Base-by-base conservation (phyloP, 495 filamentous ascomycete genomes). In the Penicillium longicatenatum region DNA sequence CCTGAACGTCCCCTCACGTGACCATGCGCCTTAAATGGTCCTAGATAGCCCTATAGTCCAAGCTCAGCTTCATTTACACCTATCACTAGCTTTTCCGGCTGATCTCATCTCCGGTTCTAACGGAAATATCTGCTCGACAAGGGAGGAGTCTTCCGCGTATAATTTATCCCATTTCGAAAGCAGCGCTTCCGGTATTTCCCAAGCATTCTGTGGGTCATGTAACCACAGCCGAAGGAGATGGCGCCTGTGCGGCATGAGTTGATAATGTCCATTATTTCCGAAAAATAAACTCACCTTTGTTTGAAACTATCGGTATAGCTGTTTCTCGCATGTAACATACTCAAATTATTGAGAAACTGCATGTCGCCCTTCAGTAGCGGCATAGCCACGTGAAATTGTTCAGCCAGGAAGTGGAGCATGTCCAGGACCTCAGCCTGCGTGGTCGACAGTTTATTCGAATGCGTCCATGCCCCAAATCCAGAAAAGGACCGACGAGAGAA, bases 331-430 rank as follows among this genome's bases (percentile, higher is more conserved):
- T 90, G 88, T 48, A 90, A 75, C 42, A 89, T 68, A 30, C 79
- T 79, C 44, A 89, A 71, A 70, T 90, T 91, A 71, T 91, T 91
- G 72, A 88, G 81, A 67, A 85, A 87, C 58, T 84, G 84, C 59
- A 91, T 82, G 65, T 91, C 88, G 42, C 88, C 88, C n/a, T 77
- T 76, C 22, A 77, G 75, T 54, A 86, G 82, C 46, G 80, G 73
- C 2, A 85, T 70, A 2, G 72, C 65, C 0, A 82, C 65, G 19
- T 66, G 68, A 59, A 76, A 75, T 58, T 78, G 75, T 48, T 83
- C 80, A 0, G 79, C 84, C 0, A 80, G 70, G 60, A 83, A 87
- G 60, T 88, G 84, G 26, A 89, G 56, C 0, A 81, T 75, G 54
- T 88, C 86, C 6, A 89, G 72, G 0, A 84, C 85, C 56, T 89